A percentile compares a stretch with the other conserved stretches of the same genome.
Evolutionary conservation across 129 eudicot species (phyloP).

Genomic region (Erigeron canadensis): DNA sequence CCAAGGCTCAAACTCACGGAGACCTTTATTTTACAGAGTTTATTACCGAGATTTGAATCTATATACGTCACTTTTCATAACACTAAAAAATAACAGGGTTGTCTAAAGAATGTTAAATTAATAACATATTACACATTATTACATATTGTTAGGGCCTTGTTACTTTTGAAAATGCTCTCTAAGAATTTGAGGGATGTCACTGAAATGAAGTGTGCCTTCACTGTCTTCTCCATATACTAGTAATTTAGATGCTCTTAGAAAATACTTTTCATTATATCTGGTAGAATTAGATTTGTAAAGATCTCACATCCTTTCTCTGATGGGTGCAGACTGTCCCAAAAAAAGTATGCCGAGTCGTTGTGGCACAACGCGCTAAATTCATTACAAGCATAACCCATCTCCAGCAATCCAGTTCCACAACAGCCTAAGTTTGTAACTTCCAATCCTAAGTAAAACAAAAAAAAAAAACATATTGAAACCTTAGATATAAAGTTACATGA

Average conservation of each 20-base stretch:
- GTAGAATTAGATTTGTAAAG: constrained; percentile 27
- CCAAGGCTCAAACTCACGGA: too few species aligned
- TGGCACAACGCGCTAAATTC: constrained; percentile 32
- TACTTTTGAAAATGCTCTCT: too few species aligned
- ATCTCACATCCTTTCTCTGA: constrained; percentile 49
- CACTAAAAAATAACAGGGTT: too few species aligned
- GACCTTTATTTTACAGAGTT: too few species aligned
- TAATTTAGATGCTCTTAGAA: neutral
- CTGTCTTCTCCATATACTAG: constrained; percentile 1
- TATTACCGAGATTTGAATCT: too few species aligned
- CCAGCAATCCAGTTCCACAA: constrained; percentile 66
- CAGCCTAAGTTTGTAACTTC: constrained; percentile 54
- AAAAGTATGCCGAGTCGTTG: constrained; percentile 37
- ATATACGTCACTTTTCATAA: too few species aligned
- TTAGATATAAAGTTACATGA: too few species aligned
- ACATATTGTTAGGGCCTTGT: too few species aligned
- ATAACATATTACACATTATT: too few species aligned
- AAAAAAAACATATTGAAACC: neutral
- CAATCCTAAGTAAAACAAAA: constrained; percentile 38
- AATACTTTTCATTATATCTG: constrained; percentile 19
- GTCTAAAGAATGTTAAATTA: too few species aligned
- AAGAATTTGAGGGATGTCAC: too few species aligned
- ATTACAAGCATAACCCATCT: constrained; percentile 51
- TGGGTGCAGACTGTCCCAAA: constrained; percentile 77
- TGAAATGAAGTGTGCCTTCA: too few species aligned